Base-by-base conservation (phyloP, 108 stramenopile species). In the Skeletonema menzelii region DNA sequence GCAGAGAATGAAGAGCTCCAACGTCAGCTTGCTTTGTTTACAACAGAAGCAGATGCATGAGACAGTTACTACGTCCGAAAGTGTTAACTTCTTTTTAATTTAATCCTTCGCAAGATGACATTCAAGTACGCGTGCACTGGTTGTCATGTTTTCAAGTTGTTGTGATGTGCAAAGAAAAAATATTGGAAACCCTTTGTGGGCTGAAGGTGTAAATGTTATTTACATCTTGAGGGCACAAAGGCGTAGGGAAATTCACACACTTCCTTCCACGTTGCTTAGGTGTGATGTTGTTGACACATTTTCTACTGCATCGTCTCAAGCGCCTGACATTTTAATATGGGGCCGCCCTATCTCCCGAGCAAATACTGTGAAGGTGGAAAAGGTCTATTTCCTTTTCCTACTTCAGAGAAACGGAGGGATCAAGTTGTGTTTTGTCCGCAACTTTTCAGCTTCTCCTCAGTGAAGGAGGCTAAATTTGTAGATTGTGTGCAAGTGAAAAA, bases 1-100 rank as follows among this genome's bases (percentile, higher is more conserved):
- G 67, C 79, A 49, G 79, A 79, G 56, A 79, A 79, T 27, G 79
- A 79, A 38, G 79, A 79, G 62, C 55, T 79, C 2, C 79, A 73
- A 13, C 53, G 72, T 24, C 38, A 17, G 27, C 34, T 20, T 19
- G 37, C 42, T 40, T 35, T 46, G 27, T 64, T 64, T 30, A 64
- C 63, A 5, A 53, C 49, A 20, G 49, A 53, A 53, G 49, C 49
- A 53, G 49, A 53, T 53, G n/a, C 20, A 22, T 53, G 20, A 22
- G 20, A 53, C 3, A 42, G 0, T 38, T 0, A 38, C 0, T 4
- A 42, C 40, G 15, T n/a, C 15, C 4, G 15, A 42, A 42, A 42
- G 14, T 15, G 40, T n/a, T 42, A 42, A 42, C 15, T 42, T 42
- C 40, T 42, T 12, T n/a, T 42, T 5, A 42, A 42, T 42, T 42